Evolutionary conservation across 148 eudicot genomes (phyloP).

Genomic region (Mesembryanthemum crystallinum): DNA sequence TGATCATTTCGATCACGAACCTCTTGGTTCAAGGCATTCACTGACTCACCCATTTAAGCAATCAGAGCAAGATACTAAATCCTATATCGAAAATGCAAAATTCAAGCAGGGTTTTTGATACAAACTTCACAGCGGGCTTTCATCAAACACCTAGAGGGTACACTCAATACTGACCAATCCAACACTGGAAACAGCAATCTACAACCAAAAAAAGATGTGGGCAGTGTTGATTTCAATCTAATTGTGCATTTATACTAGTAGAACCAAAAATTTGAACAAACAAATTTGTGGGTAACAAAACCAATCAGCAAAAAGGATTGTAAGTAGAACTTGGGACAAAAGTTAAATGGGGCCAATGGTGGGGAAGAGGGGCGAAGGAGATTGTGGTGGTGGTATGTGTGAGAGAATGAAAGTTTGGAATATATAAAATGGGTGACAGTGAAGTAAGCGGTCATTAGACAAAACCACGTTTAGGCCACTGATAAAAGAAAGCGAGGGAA

Average conservation of each 20-base stretch:
- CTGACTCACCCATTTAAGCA: neutral
- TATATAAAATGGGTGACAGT: constrained; percentile 6
- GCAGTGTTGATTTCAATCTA: neutral
- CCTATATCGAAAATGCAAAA: neutral
- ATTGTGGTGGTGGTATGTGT: constrained; percentile 15
- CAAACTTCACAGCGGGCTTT: constrained; percentile 2
- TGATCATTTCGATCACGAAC: constrained; percentile 1
- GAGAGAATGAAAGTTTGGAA: neutral
- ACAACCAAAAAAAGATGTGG: neutral
- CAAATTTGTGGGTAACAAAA: constrained; percentile 11
- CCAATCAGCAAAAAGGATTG: neutral
- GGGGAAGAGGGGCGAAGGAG: neutral
- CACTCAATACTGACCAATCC: neutral
- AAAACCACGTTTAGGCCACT: neutral
- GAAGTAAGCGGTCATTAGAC: neutral
- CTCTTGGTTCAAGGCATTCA: neutral
- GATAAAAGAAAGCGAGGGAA: neutral
- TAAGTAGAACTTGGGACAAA: neutral
- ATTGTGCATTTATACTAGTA: neutral
- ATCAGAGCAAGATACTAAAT: too few species aligned
- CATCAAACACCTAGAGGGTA: constrained; percentile 8
- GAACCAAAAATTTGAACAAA: neutral
- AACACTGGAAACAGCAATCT: neutral
- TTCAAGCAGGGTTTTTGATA: neutral
- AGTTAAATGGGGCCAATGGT: neutral